These are phyloP conservation scores for Colletotrichum sp. DNA, from an alignment of 2,329 filamentous ascomycete genomes.

Conservation along the genomic window DNA sequence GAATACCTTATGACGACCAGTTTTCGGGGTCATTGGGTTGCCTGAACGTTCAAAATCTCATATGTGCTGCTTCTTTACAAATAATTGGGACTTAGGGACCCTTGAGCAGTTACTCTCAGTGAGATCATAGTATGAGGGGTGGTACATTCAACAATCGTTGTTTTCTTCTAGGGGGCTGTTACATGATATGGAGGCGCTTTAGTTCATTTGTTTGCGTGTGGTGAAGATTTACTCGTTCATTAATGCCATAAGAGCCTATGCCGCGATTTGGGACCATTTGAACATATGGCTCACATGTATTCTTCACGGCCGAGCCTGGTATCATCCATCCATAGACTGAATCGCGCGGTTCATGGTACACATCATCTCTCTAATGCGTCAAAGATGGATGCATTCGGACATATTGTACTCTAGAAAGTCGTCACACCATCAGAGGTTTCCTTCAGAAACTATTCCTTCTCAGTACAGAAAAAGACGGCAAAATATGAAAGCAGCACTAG, in stretches of 20 bases:
- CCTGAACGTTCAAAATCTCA: background rate
- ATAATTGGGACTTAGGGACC: background rate
- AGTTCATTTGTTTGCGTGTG: background rate
- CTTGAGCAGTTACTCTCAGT: background rate
- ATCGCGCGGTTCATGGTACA: background rate
- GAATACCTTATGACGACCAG: background rate
- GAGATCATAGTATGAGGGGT: background rate
- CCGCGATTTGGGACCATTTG: background rate
- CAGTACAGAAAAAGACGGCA: background rate
- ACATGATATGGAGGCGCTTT: background rate
- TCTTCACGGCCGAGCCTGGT: background rate
- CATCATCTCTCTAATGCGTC: background rate
- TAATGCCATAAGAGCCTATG: background rate
- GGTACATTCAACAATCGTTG: fast-evolving
- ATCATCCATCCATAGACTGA: background rate
- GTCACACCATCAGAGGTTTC: background rate
- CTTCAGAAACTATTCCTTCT: background rate
- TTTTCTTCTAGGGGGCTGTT: background rate
- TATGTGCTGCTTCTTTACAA: background rate
- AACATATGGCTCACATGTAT: background rate
- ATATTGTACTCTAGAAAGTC: background rate
- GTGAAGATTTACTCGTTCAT: background rate
- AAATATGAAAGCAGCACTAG: background rate
- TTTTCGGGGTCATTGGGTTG: background rate
- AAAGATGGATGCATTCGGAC: background rate